Base-by-base conservation (phyloP, 2,329 filamentous ascomycete genomes). In the Hymenoscyphus albidus region DNA sequence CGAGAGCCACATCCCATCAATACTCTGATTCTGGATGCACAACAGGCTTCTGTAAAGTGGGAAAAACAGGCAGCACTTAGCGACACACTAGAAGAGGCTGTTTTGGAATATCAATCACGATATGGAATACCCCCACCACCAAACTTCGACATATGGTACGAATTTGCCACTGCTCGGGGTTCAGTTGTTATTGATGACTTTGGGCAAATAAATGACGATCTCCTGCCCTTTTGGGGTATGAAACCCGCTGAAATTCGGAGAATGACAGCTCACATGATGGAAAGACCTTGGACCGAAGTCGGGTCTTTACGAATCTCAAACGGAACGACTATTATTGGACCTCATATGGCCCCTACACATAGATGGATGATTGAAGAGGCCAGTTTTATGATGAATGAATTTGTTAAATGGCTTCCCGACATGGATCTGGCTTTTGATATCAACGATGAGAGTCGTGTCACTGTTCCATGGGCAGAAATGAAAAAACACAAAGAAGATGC, bases 391-490 rank as follows among this genome's bases (percentile, higher is more conserved):
- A 70, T 80, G 2, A 69, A 72, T 44, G 76, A 80, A 9, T 78
- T 83, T 67, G 76, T 77, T 6, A 68, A 77, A 62, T 78, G 78
- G 69, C 72, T 84, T 12, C 82, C 82, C 0, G 79, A 84, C 64
- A 82, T 84, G 79, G 80, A 83, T 65, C 77, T 84, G 18, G 80
- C 81, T 7, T 81, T 83, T 73, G 84, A 83, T 65, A 74, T 78
- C 7, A 76, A 81, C 63, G 81, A 83, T 70, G 80, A 83, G 67
- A 81, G 81, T 44, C 79, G 81, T 13, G 75, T 83, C 13, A 75
- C 81, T 31, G 75, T 81, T 12, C 69, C 69, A 14, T 68, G 60
- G 59, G 44, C 32, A 18, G 62, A 60, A 7, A 68, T 68, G 61
- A 40, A 67, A 31, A 48, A 59, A 16, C 42, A 64, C 18, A 60